Evolutionary conservation across 148 eudicot species (phyloP), one percentile per base, ranked within the genome.

Genomic region (Arctostaphylos glauca): DNA sequence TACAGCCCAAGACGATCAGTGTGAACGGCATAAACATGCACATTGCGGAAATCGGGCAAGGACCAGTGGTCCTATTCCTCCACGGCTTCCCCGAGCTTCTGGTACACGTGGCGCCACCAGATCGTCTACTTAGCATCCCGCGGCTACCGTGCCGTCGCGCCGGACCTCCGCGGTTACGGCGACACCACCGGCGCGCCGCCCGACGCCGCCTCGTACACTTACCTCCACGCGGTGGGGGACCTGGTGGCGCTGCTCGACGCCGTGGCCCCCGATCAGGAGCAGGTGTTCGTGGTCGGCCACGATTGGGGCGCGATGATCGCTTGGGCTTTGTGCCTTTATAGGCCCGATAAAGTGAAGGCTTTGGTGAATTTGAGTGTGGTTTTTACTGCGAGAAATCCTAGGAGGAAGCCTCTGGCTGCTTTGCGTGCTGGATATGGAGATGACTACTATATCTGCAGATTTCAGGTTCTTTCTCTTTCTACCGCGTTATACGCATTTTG

Each of bases 371-470:
- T 90, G 86, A 90, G 90, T 41, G 89, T 86, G 80, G 81, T 41
- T 3, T 90, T 86, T 47, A 15, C 74, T 25, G 83, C 73, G 15
- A 80, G 92, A 44, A 88, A 81, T 80, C 87, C 90, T 3, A 76
- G 16, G 9, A 43, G 16, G 48, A 88, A 78, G 84, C 87, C 88
- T 0, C 0, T 83, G 3, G 86, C 83, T 38, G 70, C 58, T 0
- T 46, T 90, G 84, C 81, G 77, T 0, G 84, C 83, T 15, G 83
- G 76, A 19, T 86, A 88, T 47, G 90, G 92, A 6, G 78, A 83
- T 14, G 90, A 90, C 46, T 88, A 90, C 83, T 90, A 90, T 56
- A 84, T 90, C 21, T 74, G 79, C 87, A 90, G 92, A 82, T 88
- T 88, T 76, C 92, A 90, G 89, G 90, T 89, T 73, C 3, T 2